Evolutionary conservation across 805 yeast genomes (phyloP), one percentile per base, ranked within the genome.

Genomic region (Barnettozyma populi): DNA sequence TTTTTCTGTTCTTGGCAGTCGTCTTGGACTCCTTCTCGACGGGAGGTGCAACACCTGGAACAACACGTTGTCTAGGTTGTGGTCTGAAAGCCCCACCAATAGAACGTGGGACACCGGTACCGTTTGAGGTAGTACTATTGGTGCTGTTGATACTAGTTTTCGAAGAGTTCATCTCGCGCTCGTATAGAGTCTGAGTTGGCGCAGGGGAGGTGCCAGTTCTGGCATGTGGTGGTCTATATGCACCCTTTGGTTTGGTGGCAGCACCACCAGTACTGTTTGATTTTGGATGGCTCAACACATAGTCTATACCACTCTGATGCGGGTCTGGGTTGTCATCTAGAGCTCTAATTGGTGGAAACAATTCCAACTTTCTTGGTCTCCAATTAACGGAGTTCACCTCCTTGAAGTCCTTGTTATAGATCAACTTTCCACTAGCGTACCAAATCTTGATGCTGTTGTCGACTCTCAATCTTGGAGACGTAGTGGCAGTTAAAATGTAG

Each of bases 161-260:
- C 21, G 50, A 47, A 2, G 63, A 61, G 67, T 49, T 61, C 61
- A 72, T 56, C 64, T 81, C 86, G 64, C 73, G 74, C 61, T 82
- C 83, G 53, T 80, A 79, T 54, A 81, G 67, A 5, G 86, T 70
- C 48, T 80, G 74, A 38, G 62, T 52, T 47, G 60, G 52, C 43
- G 66, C 63, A 4, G 63, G 43, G 10, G 66, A 51, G n/a, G 61
- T 56, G 14, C 61, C 64, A 36, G 57, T 73, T 65, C 96, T 78
- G 10, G 97, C 96, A 66, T 90, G 97, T 2, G 99, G 99, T 21
- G 99, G 99, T 65, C 95, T 80, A 66, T 94, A 94, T 37, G 97
- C 98, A 46, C 97, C 96, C 29, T 79, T 76, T 46, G 90, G 83
- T 62, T 83, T 84, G 46, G 75, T 64, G 18, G 71, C 65, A 16